phyloP scores from a whole-genome alignment of 805 yeast genomes.

The Wickerhamiella sorbophila region DNA sequence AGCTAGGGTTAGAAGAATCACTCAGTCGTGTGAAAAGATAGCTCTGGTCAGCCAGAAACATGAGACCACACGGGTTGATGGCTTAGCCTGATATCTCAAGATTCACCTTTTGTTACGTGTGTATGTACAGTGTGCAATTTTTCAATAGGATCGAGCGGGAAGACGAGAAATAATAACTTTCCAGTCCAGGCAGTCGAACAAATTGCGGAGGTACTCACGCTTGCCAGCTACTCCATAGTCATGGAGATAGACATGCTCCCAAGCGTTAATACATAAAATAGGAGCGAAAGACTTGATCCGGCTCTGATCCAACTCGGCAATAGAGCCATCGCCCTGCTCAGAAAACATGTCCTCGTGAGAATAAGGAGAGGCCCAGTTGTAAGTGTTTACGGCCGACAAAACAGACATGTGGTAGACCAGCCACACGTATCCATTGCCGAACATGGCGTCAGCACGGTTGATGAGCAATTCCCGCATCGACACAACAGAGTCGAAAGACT shows the following conservation, averaged over 20 bases:
- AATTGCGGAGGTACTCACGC: conserved; percentile 52
- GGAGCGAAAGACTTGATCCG: conserved; percentile 29
- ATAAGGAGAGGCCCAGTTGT: conserved; percentile 80
- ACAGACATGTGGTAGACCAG: conserved; percentile 39
- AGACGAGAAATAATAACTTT: conserved; percentile 22
- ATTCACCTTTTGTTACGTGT: not conserved
- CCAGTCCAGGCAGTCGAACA: conserved; percentile 79
- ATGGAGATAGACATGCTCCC: conserved; percentile 73
- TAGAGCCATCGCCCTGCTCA: not conserved
- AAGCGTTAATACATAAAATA: conserved; percentile 57
- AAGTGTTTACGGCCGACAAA: conserved; percentile 68
- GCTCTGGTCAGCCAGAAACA: no score
- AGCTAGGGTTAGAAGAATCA: no score
- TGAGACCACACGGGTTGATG: no score
- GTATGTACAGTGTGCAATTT: not conserved
- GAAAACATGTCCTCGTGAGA: conserved; percentile 16
- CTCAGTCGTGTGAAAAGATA: no score
- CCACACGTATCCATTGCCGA: conserved; percentile 95
- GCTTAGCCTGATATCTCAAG: not conserved
- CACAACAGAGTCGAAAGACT: conserved; percentile 59
- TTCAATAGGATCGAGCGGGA: not conserved
- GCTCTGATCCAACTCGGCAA: not conserved
- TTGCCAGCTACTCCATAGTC: conserved; percentile 80
- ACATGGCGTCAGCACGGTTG: conserved; percentile 56
- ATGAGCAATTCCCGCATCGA: conserved; percentile 67